A percentile compares a stretch with the other conserved stretches of the same genome.
Evolutionary conservation across 257 asterid genomes (phyloP).

Genomic region (Solanum tarijense): DNA sequence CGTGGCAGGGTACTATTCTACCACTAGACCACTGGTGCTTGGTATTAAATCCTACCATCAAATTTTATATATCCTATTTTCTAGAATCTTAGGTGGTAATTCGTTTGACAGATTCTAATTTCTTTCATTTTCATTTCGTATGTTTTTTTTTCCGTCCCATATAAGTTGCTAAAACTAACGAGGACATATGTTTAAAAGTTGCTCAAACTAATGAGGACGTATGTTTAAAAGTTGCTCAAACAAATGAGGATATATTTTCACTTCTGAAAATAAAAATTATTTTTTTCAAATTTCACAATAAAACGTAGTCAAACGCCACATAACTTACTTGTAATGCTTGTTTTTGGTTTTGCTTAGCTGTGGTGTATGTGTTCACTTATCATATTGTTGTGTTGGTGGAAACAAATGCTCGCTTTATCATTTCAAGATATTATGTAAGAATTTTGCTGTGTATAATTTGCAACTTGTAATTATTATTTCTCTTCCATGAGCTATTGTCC

Average conservation of each 20-base stretch:
- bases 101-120: background rate
- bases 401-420: background rate
- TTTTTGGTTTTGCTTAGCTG: background rate
- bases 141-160: background rate
- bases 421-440: background rate
- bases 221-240: too few species aligned
- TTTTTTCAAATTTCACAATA: background rate
- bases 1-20: conserved; percentile 98
- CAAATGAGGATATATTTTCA: background rate
- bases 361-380: background rate
- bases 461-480: background rate
- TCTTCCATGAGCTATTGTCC: background rate
- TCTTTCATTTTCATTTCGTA: background rate
- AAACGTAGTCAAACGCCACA: background rate
- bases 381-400: background rate
- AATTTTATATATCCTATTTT: too few species aligned
- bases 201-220: too few species aligned
- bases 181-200: too few species aligned
- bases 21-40: conserved; percentile 82
- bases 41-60: background rate
- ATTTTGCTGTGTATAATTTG: background rate
- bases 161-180: background rate
- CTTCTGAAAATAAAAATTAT: too few species aligned
- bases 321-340: background rate
- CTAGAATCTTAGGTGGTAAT: background rate